Conservation (phyloP, 768 basidiomycete genomes). For the Lactifluus subvellereus region DNA sequence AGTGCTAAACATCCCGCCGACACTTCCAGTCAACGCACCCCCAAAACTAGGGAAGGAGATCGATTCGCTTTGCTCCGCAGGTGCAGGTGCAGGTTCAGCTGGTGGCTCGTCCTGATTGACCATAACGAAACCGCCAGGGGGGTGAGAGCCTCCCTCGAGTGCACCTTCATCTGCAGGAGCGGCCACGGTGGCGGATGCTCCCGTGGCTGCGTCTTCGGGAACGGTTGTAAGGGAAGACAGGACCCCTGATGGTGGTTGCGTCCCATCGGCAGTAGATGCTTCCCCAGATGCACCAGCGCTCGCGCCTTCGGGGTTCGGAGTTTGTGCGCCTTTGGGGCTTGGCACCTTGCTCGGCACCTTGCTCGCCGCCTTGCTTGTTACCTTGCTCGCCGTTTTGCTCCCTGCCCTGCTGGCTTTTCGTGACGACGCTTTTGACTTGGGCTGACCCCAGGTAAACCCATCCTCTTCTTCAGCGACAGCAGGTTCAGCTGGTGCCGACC, state of each 20-base stretch:
- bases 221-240: constrained; percentile 13
- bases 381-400: constrained; percentile 8
- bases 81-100: background rate
- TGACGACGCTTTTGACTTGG: constrained; percentile 15
- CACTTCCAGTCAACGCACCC: background rate
- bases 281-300: background rate
- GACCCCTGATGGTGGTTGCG: background rate
- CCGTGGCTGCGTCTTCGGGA: background rate
- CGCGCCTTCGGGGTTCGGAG: constrained; percentile 5
- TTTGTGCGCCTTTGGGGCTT: constrained; percentile 17
- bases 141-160: background rate
- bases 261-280: background rate
- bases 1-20: background rate
- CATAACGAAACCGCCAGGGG: background rate
- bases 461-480: constrained; percentile 4
- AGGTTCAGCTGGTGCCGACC: background rate
- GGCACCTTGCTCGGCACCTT: constrained; percentile 17
- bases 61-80: background rate
- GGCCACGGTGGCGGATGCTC: background rate
- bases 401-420: constrained; percentile 15
- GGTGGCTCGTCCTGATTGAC: background rate
- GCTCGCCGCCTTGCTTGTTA: constrained; percentile 17
- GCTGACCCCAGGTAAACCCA: background rate
- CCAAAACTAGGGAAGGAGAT: background rate
- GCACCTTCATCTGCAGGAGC: background rate